A percentile compares a stretch with the other conserved stretches of the same genome.
Evolutionary conservation across 345 rosid genomes (phyloP).

Genomic region (Rubroshorea leprosula): DNA sequence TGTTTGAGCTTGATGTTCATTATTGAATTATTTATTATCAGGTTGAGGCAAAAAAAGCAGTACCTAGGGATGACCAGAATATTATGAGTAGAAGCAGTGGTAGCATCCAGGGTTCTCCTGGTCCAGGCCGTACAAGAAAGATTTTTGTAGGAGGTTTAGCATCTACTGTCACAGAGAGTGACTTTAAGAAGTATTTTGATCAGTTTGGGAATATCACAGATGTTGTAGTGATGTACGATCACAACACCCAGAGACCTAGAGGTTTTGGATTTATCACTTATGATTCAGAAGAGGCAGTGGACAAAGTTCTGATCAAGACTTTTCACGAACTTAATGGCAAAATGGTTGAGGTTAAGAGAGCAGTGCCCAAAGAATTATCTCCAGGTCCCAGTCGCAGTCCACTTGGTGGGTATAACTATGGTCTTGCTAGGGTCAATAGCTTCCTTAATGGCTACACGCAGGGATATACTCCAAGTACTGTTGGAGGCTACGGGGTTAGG

Average conservation of each 20-base stretch:
- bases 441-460: constrained; percentile 60
- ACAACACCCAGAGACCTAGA: constrained; percentile 75
- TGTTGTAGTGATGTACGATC: constrained; percentile 84
- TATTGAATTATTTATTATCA: constrained; percentile 24
- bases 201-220: constrained; percentile 72
- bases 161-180: constrained; percentile 70
- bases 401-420: constrained; percentile 62
- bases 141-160: constrained; percentile 83
- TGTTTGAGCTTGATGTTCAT: constrained; percentile 20
- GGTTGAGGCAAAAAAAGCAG: constrained; percentile 84
- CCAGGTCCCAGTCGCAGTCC: constrained; percentile 71
- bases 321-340: constrained; percentile 77
- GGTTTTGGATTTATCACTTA: constrained; percentile 77
- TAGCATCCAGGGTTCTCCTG: constrained; percentile 63
- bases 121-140: constrained; percentile 64
- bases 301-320: constrained; percentile 53
- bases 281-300: constrained; percentile 75
- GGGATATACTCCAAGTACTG: constrained; percentile 49
- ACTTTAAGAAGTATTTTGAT: constrained; percentile 69
- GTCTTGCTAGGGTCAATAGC: constrained; percentile 51
- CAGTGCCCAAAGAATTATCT: constrained; percentile 75
- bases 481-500: constrained; percentile 62
- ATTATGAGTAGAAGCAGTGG: constrained; percentile 36
- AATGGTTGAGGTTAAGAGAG: constrained; percentile 73
- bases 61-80: constrained; percentile 77